Evolutionary conservation across 768 basidiomycete genomes (phyloP).

Genomic region (Lyophyllum atratum): DNA sequence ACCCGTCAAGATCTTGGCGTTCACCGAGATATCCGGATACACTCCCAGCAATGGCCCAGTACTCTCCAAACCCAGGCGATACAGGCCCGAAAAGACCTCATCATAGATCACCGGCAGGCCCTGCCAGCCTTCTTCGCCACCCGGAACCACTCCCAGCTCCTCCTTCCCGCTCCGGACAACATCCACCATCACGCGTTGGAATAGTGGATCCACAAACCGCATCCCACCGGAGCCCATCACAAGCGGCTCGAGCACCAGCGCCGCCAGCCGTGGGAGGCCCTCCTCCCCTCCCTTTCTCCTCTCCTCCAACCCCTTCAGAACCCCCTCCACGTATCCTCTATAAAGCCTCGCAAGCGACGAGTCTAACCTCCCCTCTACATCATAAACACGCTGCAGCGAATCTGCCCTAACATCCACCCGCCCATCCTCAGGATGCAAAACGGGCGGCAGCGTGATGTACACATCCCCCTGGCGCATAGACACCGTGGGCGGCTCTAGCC

Average conservation of each 20-base stretch:
- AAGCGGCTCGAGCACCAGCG: conserved; percentile 87
- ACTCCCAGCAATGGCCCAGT: conserved; percentile 66
- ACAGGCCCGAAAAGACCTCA: conserved; percentile 94
- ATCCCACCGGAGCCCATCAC: conserved; percentile 96
- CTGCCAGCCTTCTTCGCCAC: conserved; percentile 40
- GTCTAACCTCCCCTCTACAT: conserved; percentile 60
- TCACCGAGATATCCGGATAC: conserved; percentile 84
- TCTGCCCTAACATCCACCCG: conserved; percentile 33
- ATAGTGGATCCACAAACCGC: conserved; percentile 96
- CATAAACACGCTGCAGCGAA: conserved; percentile 65
- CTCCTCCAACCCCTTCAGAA: conserved; percentile 47
- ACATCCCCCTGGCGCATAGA: conserved; percentile 62
- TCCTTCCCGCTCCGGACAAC: conserved; percentile 52
- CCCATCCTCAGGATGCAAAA: conserved; percentile 20
- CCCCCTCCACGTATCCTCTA: conserved; percentile 52
- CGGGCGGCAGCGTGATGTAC: conserved; percentile 54
- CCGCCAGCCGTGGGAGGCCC: conserved; percentile 50
- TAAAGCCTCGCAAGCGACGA: conserved; percentile 69
- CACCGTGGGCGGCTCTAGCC: conserved; percentile 90
- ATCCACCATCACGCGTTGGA: conserved; percentile 87
- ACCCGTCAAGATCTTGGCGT: conserved; percentile 93
- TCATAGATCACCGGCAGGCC: conserved; percentile 93
- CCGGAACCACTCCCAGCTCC: conserved; percentile 7
- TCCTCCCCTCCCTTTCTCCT: conserved; percentile 27
- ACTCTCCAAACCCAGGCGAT: conserved; percentile 78